Evolutionary conservation across 1,284 basidiomycete species (phyloP).

Genomic region (Malassezia pachydermatis): DNA sequence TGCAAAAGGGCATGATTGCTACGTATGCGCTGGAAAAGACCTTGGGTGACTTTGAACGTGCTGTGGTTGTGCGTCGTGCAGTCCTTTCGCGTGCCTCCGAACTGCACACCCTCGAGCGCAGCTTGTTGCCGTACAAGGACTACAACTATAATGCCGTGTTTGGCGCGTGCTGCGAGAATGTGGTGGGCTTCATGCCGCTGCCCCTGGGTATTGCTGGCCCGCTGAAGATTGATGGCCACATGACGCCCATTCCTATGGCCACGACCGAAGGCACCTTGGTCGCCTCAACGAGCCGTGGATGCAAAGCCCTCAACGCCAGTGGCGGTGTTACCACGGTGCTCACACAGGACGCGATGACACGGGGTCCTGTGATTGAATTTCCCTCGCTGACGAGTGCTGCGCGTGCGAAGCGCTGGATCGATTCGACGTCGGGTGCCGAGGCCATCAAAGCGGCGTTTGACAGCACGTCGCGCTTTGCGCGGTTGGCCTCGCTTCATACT

Average conservation of each 20-base stretch:
- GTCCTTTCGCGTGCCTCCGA: conserved; percentile 79
- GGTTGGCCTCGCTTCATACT: conserved; percentile 39
- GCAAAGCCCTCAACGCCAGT: conserved; percentile 91
- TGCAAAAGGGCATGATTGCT: conserved; percentile 84
- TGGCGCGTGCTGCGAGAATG: conserved; percentile 98
- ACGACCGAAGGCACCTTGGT: conserved; percentile 97
- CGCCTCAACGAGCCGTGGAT: conserved; percentile 90
- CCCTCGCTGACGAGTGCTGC: conserved; percentile 70
- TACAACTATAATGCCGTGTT: conserved; percentile 92
- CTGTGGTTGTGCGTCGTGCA: conserved; percentile 75
- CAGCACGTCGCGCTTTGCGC: conserved; percentile 56
- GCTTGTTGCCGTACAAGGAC: conserved; percentile 68
- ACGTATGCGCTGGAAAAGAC: conserved; percentile 90
- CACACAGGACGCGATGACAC: conserved; percentile 90
- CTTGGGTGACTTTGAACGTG: conserved; percentile 72
- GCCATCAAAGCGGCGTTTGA: conserved; percentile 80
- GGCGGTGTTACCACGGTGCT: conserved; percentile 91
- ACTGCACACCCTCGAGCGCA: conserved; percentile 74
- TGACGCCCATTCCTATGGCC: conserved; percentile 92
- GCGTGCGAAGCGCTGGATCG: conserved; percentile 77
- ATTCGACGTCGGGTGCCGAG: conserved; percentile 67
- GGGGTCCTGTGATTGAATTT: conserved; percentile 95
- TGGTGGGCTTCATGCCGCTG: conserved; percentile 90
- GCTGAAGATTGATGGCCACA: conserved; percentile 74
- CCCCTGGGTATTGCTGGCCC: conserved; percentile 95